Base-by-base conservation (phyloP, 2,329 filamentous ascomycete species). In the Trichoderma oligosporum region DNA sequence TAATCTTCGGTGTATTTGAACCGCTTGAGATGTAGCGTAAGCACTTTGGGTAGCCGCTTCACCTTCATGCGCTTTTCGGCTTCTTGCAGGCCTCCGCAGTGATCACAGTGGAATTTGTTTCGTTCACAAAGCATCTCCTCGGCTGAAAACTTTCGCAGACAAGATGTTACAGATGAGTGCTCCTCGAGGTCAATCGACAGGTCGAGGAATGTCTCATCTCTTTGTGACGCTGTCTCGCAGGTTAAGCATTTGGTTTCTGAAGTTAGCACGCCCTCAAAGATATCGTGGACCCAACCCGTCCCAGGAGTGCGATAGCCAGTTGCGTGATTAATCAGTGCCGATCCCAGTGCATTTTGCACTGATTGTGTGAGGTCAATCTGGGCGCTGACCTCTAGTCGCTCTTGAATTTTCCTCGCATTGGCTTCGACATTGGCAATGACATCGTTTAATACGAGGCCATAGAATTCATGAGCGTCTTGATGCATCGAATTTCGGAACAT, bases 51-150 rank as follows among this genome's bases (percentile, higher is more conserved):
- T 68, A 97, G 76, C 53, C 89, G 84, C 77, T 99, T 97, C 65
- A 99, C 93, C 78, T 97, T 99, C 94, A 99, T 99, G 62, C 94
- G 84, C 78, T 97, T 99, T 73, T 99, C 94, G 0, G 94, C 94
- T 74, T 99, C 94, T 73, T 99, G 94, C 56, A 99, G 77, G 2
- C 94, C 94, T 53, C 94, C 94, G 65, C 94, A 99, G 66, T 92
- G 92, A 70, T 99, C 94, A 74, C 94, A 99, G 69, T 99, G 93
- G 64, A 99, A 99, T 70, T 99, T 99, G 77, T 99, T 97, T 60
- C 92, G 83, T 75, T 99, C 94, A 69, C 94, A 97, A 58, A 99
- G 81, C 91, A 97, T 97, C 73, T 99, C 94, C 67, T 97, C 94
- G 44, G 94, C 91, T 0, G 94, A 99, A 67, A 99, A 99, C 67